Conservation (phyloP, 1,284 basidiomycete genomes). For the Anthracocystis walkeri region DNA sequence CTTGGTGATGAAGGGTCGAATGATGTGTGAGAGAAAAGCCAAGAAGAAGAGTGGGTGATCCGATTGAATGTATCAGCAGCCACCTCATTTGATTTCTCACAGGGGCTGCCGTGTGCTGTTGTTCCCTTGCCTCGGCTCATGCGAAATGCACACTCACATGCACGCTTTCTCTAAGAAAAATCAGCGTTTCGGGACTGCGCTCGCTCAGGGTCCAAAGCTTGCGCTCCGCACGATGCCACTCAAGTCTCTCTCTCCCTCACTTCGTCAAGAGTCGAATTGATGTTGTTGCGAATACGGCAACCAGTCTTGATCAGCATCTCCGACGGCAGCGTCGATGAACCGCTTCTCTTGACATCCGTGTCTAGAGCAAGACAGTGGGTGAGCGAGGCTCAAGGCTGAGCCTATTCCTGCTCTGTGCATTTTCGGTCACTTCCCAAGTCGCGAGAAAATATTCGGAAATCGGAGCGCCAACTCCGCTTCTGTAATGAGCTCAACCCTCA, state of each 20-base stretch:
- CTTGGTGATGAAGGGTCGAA: too few species aligned
- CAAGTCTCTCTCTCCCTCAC: neutral
- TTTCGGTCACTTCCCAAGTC: neutral
- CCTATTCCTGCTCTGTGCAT: too few species aligned
- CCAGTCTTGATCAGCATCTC: too few species aligned
- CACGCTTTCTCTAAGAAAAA: neutral
- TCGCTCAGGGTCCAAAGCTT: conserved; percentile 10
- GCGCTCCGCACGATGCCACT: neutral
- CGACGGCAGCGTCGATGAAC: too few species aligned
- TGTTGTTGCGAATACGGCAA: too few species aligned
- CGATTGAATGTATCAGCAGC: neutral
- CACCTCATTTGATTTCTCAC: conserved; percentile 26
- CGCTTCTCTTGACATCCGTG: too few species aligned
- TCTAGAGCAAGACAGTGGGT: too few species aligned
- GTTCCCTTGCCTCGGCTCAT: neutral
- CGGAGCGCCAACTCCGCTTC: neutral
- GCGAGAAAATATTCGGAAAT: conserved; percentile 6
- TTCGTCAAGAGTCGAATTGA: too few species aligned
- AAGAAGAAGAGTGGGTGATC: conserved; percentile 1
- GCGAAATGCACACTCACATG: neutral
- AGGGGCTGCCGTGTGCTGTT: conserved; percentile 12
- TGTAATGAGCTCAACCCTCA: neutral
- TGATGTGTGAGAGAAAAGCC: neutral
- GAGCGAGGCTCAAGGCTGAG: too few species aligned
- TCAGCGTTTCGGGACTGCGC: conserved; percentile 1